These are phyloP conservation scores for Parasitella parasitica DNA, from an alignment of 371 early-diverging fungal species.

Conservation along the genomic window DNA sequence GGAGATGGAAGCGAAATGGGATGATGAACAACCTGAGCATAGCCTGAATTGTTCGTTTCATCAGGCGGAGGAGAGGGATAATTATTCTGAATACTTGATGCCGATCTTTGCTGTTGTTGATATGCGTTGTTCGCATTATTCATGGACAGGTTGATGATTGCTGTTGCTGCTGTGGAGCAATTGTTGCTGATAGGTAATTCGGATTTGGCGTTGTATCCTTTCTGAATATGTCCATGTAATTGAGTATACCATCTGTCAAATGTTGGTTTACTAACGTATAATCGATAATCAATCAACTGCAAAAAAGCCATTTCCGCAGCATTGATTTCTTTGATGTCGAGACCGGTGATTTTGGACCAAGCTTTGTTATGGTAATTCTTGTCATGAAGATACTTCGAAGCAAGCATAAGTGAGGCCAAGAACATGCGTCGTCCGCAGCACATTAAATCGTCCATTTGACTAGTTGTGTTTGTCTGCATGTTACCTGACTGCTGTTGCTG, in stretches of 20 bases:
- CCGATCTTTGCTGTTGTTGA: not conserved
- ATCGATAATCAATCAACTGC: conserved; percentile 67
- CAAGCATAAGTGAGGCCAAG: conserved; percentile 68
- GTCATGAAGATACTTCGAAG: conserved; percentile 73
- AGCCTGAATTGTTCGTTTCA: not conserved
- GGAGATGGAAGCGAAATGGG: not conserved
- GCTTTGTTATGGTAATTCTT: conserved; percentile 73
- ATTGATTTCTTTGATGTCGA: conserved; percentile 71
- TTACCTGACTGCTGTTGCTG: not conserved
- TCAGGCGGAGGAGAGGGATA: conserved; percentile 22
- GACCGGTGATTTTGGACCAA: conserved; percentile 72
- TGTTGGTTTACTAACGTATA: conserved; percentile 59
- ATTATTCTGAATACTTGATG: not conserved
- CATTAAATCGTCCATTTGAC: conserved; percentile 38
- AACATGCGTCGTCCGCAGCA: conserved; percentile 75
- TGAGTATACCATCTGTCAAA: conserved; percentile 71
- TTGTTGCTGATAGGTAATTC: not conserved
- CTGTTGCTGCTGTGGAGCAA: not conserved
- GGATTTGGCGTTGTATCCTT: conserved; percentile 4
- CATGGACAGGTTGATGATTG: not conserved
- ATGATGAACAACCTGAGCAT: not conserved
- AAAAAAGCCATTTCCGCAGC: conserved; percentile 73
- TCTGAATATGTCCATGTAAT: conserved; percentile 45
- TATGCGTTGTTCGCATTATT: not conserved
- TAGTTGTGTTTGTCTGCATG: conserved; percentile 11